Evolutionary conservation across 2,329 filamentous ascomycete genomes (phyloP).

Genomic region (Cladosporium halotolerans): DNA sequence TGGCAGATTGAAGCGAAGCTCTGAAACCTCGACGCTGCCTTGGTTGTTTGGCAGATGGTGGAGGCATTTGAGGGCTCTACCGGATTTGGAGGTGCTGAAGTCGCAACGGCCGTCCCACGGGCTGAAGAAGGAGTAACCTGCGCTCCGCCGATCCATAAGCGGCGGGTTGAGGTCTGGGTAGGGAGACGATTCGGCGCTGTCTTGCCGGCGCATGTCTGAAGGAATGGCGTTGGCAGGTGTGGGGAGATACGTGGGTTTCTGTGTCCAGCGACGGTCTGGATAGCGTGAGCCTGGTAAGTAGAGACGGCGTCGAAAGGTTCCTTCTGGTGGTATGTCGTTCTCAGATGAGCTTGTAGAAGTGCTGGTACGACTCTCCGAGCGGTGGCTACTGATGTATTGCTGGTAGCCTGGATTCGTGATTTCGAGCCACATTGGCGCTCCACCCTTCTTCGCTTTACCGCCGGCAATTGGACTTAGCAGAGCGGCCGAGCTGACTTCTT

Average conservation of each 20-base stretch:
- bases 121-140: constrained; percentile 67
- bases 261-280: constrained; percentile 15
- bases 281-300: constrained; percentile 43
- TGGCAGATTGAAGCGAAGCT: constrained; percentile 85
- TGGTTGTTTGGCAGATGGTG: constrained; percentile 28
- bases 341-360: constrained; percentile 22
- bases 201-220: constrained; percentile 14
- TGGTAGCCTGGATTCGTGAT: constrained; percentile 55
- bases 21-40: constrained; percentile 56
- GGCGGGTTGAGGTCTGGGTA: constrained; percentile 26
- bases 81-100: constrained; percentile 71
- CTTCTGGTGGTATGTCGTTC: constrained; percentile 24
- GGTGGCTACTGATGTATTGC: constrained; percentile 44
- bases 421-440: constrained; percentile 46
- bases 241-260: neutral
- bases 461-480: constrained; percentile 23
- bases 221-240: constrained; percentile 13
- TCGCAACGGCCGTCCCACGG: constrained; percentile 86
- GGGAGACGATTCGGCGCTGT: neutral
- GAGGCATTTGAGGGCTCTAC: constrained; percentile 44
- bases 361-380: constrained; percentile 21
- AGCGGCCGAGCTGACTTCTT: constrained; percentile 40
- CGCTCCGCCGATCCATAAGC: constrained; percentile 46
- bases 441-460: constrained; percentile 31
- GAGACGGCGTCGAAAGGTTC: constrained; percentile 40